phyloP scores from a whole-genome alignment of 108 stramenopile genomes.

The Fistulifera pelliculosa region DNA sequence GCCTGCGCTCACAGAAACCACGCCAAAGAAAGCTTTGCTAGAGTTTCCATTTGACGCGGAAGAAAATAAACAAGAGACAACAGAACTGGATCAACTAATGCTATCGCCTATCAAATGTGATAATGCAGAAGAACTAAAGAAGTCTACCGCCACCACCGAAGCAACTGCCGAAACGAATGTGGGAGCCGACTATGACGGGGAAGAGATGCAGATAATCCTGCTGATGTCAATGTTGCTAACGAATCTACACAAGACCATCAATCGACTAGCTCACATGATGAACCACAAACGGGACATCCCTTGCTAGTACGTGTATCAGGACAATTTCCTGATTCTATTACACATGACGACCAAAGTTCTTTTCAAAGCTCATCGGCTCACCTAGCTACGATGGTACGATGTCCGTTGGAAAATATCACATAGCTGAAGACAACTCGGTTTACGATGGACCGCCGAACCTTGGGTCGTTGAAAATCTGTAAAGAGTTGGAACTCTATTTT shows the following conservation, averaged over 20 bases:
- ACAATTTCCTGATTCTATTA: not conserved
- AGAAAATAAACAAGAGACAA: not conserved
- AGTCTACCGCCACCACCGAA: conserved; percentile 1
- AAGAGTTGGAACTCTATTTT: conserved; percentile 68
- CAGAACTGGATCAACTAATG: not conserved
- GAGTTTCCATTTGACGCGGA: not conserved
- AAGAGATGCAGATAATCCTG: not conserved
- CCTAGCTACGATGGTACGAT: not conserved
- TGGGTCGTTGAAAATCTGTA: conserved; percentile 29
- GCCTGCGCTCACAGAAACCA: not conserved
- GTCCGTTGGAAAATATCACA: conserved; percentile 26
- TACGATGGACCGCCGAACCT: conserved; percentile 57
- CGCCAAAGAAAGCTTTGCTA: not conserved
- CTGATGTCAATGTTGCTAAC: not conserved
- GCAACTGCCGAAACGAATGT: not conserved
- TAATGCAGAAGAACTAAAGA: not conserved
- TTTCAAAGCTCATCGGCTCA: conserved; percentile 1
- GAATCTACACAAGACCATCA: not conserved
- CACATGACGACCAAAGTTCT: not conserved
- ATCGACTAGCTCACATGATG: not conserved
- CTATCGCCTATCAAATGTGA: not conserved
- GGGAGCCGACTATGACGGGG: not conserved
- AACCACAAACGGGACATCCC: not conserved
- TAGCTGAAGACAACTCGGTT: conserved; percentile 35
- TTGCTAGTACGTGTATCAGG: not conserved